Base-by-base conservation (phyloP, 1,284 basidiomycete species). In the Heterobasidion annosum region DNA sequence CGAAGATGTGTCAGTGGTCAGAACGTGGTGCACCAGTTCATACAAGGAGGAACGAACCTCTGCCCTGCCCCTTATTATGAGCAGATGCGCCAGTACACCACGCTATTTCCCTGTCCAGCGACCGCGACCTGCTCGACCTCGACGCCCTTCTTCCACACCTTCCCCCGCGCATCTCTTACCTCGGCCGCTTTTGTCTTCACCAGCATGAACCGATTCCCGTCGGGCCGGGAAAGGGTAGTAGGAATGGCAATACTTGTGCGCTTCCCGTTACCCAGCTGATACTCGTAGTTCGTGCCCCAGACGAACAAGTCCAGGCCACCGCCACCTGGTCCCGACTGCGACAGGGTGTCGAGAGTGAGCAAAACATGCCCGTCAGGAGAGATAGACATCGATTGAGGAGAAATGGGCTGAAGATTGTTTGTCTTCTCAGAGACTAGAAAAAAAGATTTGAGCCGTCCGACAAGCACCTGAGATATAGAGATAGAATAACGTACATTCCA, bases 211-310 rank as follows among this genome's bases (percentile, higher is more conserved):
- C 82, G 73, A 50, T 74, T 76, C 4, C 75, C 82, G 54, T 76
- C 77, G 1, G 72, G 67, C n/a, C 70, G 68, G 55, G 75, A 70
- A 56, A 86, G 67, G 19, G 72, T 70, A 15, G 79, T 77, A 0
- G 95, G 93, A 13, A 82, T 72, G 0, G 89, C 78, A 8, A 86
- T 64, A 64, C 88, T 92, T 4, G 83, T 78, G 54, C 86, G 80
- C 67, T 87, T 92, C 44, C 91, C 91, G 58, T 85, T 94, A 4
- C 94, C 95, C 6, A 95, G 77, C 68, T 95, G 89, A 62, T 82
- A 88, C 48, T 87, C 81, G 47, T 80, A 76, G 61, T 88, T 89
- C 55, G 76, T 76, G 9, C 88, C 85, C 84, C 85, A 88, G 2
- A 74, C 75, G 50, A 85, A 65, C 50, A 88, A 68, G 65, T 90